These are phyloP conservation scores for Talaromyces verruculosus DNA, from an alignment of 2,329 filamentous ascomycete genomes.

Conservation along the genomic window DNA sequence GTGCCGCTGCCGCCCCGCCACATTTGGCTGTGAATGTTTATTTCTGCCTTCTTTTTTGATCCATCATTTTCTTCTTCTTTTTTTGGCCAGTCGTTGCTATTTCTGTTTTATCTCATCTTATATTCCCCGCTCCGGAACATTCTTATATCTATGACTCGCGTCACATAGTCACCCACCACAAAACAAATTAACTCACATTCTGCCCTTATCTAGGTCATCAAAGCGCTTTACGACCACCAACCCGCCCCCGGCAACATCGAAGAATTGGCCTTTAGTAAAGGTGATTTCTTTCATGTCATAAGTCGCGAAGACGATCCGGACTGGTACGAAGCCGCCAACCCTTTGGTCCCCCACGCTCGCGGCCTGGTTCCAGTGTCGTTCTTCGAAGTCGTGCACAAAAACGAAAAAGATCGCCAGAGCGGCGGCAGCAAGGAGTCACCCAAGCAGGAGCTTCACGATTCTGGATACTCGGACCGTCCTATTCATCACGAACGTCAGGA, in stretches of 20 bases:
- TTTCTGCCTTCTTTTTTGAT: conserved; percentile 9
- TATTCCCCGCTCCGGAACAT: not conserved
- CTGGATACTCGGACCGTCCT: conserved; percentile 72
- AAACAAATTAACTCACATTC: conserved; percentile 9
- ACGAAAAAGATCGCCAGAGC: conserved; percentile 88
- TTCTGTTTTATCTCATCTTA: not conserved
- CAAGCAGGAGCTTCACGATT: conserved; percentile 75
- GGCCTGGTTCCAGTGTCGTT: conserved; percentile 91
- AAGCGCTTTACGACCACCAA: conserved; percentile 90
- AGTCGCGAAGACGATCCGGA: conserved; percentile 89
- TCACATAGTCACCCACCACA: not conserved
- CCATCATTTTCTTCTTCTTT: not conserved
- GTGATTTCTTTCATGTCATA: conserved; percentile 98
- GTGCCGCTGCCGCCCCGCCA: conserved; percentile 15
- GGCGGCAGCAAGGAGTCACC: conserved; percentile 61
- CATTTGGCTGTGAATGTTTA: conserved; percentile 12
- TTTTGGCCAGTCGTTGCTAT: not conserved
- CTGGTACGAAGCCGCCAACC: conserved; percentile 99
- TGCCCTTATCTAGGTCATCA: conserved; percentile 70
- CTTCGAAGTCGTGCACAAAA: conserved; percentile 90
- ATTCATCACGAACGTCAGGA: conserved; percentile 35
- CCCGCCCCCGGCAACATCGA: conserved; percentile 66
- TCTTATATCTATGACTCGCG: not conserved
- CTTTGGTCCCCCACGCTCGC: conserved; percentile 75
- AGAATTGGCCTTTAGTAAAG: conserved; percentile 86